Evolutionary conservation across 2,329 filamentous ascomycete genomes (phyloP).

Genomic region (Pyrenophora graminea): DNA sequence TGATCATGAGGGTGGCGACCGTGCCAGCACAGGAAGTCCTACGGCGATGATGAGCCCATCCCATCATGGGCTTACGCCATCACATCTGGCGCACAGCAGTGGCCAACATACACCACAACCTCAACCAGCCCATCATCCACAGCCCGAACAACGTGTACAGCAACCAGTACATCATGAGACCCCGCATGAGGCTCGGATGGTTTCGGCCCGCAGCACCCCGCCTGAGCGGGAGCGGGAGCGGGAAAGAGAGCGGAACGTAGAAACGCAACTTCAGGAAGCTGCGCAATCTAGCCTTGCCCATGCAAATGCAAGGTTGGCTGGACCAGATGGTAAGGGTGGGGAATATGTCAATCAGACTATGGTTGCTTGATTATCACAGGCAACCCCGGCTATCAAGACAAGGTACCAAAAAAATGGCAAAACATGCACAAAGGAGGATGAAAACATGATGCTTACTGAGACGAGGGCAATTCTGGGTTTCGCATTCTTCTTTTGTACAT

Average conservation of each 20-base stretch:
- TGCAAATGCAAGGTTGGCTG: slow-evolving; percentile 21
- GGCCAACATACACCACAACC: slow-evolving; percentile 20
- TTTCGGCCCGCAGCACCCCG: slow-evolving; percentile 26
- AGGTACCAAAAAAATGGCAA: neutral
- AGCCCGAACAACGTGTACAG: slow-evolving; percentile 4
- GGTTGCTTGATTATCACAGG: slow-evolving; percentile 24
- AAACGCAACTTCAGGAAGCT: slow-evolving; percentile 42
- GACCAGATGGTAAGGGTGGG: slow-evolving; percentile 17
- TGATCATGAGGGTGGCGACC: slow-evolving; percentile 33
- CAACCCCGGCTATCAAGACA: neutral
- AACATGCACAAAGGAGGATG: neutral
- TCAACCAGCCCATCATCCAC: slow-evolving; percentile 11
- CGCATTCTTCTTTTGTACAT: slow-evolving; percentile 1
- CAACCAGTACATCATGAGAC: slow-evolving; percentile 12
- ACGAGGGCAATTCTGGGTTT: neutral
- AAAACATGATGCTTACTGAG: neutral
- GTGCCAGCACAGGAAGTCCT: slow-evolving; percentile 38
- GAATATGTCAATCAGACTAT: slow-evolving; percentile 32
- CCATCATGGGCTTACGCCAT: slow-evolving; percentile 29
- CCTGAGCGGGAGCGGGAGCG: slow-evolving; percentile 24
- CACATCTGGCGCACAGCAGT: slow-evolving; percentile 21
- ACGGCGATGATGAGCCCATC: slow-evolving; percentile 32
- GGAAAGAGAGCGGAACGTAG: slow-evolving; percentile 28
- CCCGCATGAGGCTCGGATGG: slow-evolving; percentile 23
- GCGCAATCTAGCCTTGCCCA: slow-evolving; percentile 42